Evolutionary conservation across 1,139 yeast species (phyloP).

Genomic region (Yamadazyma triangularis): DNA sequence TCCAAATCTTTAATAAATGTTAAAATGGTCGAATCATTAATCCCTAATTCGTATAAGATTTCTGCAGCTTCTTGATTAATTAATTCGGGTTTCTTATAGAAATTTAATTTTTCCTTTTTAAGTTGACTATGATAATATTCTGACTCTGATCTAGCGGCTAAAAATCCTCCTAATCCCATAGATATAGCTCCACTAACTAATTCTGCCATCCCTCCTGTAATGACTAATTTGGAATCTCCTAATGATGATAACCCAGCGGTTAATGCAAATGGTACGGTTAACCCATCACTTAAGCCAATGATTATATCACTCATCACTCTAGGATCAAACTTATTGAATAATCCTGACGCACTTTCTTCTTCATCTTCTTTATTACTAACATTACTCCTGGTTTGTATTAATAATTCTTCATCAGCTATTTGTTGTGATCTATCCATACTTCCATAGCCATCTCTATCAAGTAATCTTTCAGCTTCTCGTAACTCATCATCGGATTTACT

Average conservation of each 20-base stretch:
- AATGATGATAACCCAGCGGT: conserved; percentile 78
- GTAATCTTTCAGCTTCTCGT: conserved; percentile 30
- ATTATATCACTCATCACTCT: conserved; percentile 78
- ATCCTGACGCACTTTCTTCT: conserved; percentile 26
- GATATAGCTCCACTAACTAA: conserved; percentile 79
- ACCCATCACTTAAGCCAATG: conserved; percentile 75
- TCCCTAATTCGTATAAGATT: conserved; percentile 65
- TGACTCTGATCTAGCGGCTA: conserved; percentile 76
- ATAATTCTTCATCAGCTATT: conserved; percentile 34
- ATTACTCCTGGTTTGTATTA: conserved; percentile 20
- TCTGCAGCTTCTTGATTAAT: conserved; percentile 70
- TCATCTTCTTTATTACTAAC: conserved; percentile 19
- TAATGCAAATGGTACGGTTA: conserved; percentile 80
- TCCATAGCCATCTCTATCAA: conserved; percentile 37
- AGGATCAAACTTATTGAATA: conserved; percentile 51
- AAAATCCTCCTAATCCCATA: conserved; percentile 81
- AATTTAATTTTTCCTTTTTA: conserved; percentile 62
- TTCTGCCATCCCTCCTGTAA: conserved; percentile 85
- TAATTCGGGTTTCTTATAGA: conserved; percentile 59
- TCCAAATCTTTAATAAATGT: conserved; percentile 68
- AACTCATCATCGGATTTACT: conserved; percentile 27
- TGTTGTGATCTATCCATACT: conserved; percentile 36
- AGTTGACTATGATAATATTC: conserved; percentile 72
- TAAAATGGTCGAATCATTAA: conserved; percentile 60
- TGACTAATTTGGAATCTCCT: conserved; percentile 70